These are phyloP conservation scores for Lepidopterella palustris DNA, from an alignment of 495 filamentous ascomycete species.

Conservation along the genomic window DNA sequence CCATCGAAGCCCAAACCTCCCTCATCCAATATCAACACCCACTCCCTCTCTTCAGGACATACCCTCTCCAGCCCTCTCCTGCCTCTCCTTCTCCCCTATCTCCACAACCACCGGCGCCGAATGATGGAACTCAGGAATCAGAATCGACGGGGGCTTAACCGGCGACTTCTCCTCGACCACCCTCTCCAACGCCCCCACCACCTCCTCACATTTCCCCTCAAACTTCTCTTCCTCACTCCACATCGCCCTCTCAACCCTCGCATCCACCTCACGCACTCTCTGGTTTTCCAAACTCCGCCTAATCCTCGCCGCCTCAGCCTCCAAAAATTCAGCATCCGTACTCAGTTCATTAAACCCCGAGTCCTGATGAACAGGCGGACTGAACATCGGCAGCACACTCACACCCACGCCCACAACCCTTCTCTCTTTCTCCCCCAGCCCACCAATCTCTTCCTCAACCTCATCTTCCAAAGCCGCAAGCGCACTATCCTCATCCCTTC, in stretches of 20 bases:
- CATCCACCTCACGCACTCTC: not conserved
- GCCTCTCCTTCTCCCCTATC: too few relatives aligned
- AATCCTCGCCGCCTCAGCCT: constrained; percentile 17
- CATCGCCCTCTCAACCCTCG: constrained; percentile 2
- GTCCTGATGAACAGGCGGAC: constrained; percentile 29
- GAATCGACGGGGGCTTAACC: constrained; percentile 12
- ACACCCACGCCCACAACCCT: constrained; percentile 4
- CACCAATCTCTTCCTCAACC: not conserved
- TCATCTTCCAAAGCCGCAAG: constrained; percentile 25
- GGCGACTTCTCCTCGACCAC: not conserved
- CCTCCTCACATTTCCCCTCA: constrained; percentile 3
- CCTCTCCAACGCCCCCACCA: constrained; percentile 7
- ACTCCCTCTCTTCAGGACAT: too few relatives aligned
- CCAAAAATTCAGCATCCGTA: not conserved
- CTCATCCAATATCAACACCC: too few relatives aligned
- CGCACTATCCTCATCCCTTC: not conserved
- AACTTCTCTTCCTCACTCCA: constrained; percentile 17
- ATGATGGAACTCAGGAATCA: constrained; percentile 24
- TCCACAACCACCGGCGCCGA: constrained; percentile 3
- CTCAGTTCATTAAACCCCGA: constrained; percentile 33
- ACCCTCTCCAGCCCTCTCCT: too few relatives aligned
- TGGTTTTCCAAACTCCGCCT: constrained; percentile 15
- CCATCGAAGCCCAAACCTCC: too few relatives aligned
- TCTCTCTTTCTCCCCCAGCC: not conserved
- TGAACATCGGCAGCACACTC: constrained; percentile 1